Conservation (phyloP, 2,329 filamentous ascomycete species). For the Sarocladium strictum region DNA sequence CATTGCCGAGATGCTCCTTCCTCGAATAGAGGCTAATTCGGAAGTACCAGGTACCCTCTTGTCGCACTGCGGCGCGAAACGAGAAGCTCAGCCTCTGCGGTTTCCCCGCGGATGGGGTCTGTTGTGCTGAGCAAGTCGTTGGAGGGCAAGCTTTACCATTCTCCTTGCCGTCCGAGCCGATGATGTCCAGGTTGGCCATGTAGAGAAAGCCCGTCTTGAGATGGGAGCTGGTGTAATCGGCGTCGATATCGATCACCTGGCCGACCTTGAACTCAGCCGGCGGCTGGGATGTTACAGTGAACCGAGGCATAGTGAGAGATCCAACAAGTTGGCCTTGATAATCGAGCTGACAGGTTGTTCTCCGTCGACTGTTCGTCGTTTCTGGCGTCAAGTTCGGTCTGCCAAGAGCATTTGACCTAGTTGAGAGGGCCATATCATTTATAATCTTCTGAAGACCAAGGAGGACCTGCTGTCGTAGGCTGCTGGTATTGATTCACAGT, state of each 20-base stretch:
- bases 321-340: neutral
- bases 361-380: neutral
- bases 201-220: neutral
- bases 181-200: slow-evolving; percentile 2
- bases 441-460: neutral
- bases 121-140: neutral
- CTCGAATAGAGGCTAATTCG: neutral
- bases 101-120: neutral
- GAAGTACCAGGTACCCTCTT: neutral
- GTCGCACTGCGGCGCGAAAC: neutral
- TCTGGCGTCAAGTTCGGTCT: neutral
- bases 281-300: neutral
- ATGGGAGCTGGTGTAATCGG: neutral
- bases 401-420: neutral
- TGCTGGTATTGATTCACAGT: neutral
- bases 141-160: neutral
- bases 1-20: neutral
- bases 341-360: neutral
- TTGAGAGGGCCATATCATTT: neutral
- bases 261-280: neutral
- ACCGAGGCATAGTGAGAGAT: neutral
- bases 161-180: neutral
- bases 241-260: neutral
- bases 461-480: neutral
- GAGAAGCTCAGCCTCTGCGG: slow-evolving; percentile 3